Conservation (phyloP, 148 eudicot species). For the Camellia granthamiana region DNA sequence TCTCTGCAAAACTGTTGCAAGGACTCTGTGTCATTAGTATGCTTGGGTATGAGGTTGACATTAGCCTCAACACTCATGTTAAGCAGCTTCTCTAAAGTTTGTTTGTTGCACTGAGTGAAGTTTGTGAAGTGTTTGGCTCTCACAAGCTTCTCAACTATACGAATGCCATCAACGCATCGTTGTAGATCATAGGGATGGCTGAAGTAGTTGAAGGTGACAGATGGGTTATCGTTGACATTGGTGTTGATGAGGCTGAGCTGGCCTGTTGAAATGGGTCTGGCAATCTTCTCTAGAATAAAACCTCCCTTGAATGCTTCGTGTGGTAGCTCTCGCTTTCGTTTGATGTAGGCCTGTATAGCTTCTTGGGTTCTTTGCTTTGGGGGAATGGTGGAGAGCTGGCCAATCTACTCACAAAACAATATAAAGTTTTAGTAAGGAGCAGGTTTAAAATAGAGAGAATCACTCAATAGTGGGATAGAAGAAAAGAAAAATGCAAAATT, state of each 20-base stretch:
- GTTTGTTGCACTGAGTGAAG: slow-evolving; percentile 40
- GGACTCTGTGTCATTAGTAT: slow-evolving; percentile 60
- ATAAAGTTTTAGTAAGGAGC: neutral
- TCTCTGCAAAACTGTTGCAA: slow-evolving; percentile 85
- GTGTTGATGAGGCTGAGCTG: slow-evolving; percentile 55
- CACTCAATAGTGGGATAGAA: neutral
- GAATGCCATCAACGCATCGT: slow-evolving; percentile 66
- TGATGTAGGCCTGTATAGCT: slow-evolving; percentile 58
- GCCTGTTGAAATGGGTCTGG: slow-evolving; percentile 67
- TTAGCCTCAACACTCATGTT: slow-evolving; percentile 77
- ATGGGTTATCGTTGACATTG: slow-evolving; percentile 58
- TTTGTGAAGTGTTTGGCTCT: slow-evolving; percentile 41
- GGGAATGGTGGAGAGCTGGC: slow-evolving; percentile 90
- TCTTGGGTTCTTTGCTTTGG: slow-evolving; percentile 76
- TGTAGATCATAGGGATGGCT: slow-evolving; percentile 61
- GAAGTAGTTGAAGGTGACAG: slow-evolving; percentile 88
- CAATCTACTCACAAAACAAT: slow-evolving; percentile 47
- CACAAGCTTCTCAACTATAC: slow-evolving; percentile 49
- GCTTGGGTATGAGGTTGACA: slow-evolving; percentile 70
- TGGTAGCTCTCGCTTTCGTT: slow-evolving; percentile 52
- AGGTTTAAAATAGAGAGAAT: neutral
- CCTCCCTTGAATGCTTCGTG: slow-evolving; percentile 77
- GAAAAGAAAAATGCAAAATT: no score
- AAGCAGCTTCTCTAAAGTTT: slow-evolving; percentile 43
- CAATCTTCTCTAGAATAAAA: slow-evolving; percentile 73